Evolutionary conservation across 73 alveolate genomes (phyloP), one percentile per base, ranked within the genome.

Genomic region (Effrenium voratum): DNA sequence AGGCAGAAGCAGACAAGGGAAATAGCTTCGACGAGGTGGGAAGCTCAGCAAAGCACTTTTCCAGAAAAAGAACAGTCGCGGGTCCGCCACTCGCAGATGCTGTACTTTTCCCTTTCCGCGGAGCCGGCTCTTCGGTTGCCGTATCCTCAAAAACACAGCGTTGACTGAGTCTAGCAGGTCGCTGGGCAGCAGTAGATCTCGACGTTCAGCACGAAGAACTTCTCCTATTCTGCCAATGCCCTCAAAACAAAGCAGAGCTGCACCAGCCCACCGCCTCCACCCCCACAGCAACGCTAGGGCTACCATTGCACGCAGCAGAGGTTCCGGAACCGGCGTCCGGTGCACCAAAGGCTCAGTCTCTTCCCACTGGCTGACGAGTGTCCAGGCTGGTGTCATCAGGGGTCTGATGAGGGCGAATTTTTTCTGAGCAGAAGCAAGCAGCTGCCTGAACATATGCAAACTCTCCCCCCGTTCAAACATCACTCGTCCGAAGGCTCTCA

Each of bases 221-320:
- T 82, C 93, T 1, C 77, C 93, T 0, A 80, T 34, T 45, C 91
- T 38, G 24, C 36, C 45, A 10, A 80, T 80, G 32, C 91, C 91
- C 2, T 76, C 57, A 15, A 76, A 76, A 3, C 59, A 57, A 0
- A 50, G 0, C 1, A 82, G 77, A 15, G 50, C 50, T 15, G 43
- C 49, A 1, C 45, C 36, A 6, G 45, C 55, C 10, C 47, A 82
- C 8, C 93, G 50, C 5, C 6, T 16, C 93, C 93, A 82, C 36
- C 55, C 43, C 76, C 76, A 50, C 52, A 26, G 34, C 34, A 40
- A 4, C 3, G 93, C 93, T 6, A 52, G 41, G 0, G 77, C 47
- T 0, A 41, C 46, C 93, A 82, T 82, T 1, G 93, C 93, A 12
- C 55, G 28, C 55, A 36, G 50, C 2, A 52, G 30, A 4, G 44